A percentile compares a stretch with the other conserved stretches of the same genome.
These are phyloP conservation scores for Ettlia oleoabundans DNA, from an alignment of 139 green algal species.

Conservation along the genomic window DNA sequence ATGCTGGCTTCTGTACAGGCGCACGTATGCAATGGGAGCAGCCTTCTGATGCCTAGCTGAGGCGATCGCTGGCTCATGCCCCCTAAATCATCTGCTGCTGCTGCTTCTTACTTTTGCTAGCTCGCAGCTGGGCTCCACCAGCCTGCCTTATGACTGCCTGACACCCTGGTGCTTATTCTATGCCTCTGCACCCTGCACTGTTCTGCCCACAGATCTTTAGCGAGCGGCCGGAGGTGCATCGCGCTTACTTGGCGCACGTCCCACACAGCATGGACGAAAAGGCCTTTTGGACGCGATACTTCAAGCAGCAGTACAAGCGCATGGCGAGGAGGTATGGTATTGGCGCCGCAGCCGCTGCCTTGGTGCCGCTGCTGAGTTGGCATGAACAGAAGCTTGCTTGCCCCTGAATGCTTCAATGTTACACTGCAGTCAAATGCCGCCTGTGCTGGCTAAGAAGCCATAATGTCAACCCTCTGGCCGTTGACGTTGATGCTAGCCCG, in stretches of 20 bases:
- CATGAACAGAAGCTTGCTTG: background rate
- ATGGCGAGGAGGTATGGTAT: conserved; percentile 23
- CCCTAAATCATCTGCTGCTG: too few relatives aligned
- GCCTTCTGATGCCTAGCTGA: too few relatives aligned
- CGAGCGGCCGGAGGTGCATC: conserved; percentile 59
- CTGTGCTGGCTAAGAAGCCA: too few relatives aligned
- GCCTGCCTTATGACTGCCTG: too few relatives aligned
- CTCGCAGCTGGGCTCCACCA: too few relatives aligned
- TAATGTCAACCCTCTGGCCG: too few relatives aligned
- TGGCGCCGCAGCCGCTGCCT: too few relatives aligned
- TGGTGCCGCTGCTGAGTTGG: background rate
- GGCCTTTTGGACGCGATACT: conserved; percentile 64
- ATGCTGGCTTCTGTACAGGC: background rate
- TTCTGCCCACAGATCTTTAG: conserved; percentile 42
- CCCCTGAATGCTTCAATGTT: background rate
- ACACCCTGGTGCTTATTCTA: background rate
- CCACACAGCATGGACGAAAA: conserved; percentile 51
- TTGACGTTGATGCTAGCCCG: background rate
- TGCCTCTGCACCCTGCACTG: background rate
- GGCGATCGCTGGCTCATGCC: too few relatives aligned
- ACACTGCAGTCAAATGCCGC: too few relatives aligned
- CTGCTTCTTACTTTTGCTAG: background rate
- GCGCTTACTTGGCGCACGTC: conserved; percentile 59
- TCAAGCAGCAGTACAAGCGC: conserved; percentile 49
- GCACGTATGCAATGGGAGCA: too few relatives aligned